These are phyloP conservation scores for Neurospora discreta DNA, from an alignment of 495 filamentous ascomycete species.

Conservation along the genomic window DNA sequence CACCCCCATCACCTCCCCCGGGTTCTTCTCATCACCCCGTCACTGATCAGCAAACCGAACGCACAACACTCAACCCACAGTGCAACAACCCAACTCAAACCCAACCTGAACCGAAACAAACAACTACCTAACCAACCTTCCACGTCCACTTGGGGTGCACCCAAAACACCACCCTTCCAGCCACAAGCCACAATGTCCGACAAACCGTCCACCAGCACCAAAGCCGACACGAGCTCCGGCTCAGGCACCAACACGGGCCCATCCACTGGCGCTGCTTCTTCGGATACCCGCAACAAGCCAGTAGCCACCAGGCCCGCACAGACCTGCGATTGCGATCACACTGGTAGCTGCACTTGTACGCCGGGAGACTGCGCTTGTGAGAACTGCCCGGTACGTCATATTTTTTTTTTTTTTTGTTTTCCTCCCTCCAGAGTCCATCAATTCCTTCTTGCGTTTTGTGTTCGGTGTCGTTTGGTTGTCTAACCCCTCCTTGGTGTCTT, in stretches of 20 bases:
- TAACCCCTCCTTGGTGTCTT: neutral
- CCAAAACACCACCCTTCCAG: neutral
- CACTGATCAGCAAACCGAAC: neutral
- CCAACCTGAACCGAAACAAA: neutral
- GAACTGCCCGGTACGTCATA: slow-evolving; percentile 8
- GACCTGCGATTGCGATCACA: slow-evolving; percentile 5
- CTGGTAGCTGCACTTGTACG: slow-evolving; percentile 13
- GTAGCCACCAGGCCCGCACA: neutral
- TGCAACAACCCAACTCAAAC: neutral
- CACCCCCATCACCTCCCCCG: neutral
- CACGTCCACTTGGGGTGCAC: neutral
- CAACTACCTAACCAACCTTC: neutral
- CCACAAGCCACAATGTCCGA: neutral
- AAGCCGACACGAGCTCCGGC: neutral
- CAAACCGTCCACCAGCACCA: neutral
- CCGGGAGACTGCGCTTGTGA: slow-evolving; percentile 14
- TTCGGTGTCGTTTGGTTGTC: neutral
- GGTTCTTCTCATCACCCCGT: neutral
- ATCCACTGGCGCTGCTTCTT: neutral
- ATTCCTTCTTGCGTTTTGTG: too few species aligned
- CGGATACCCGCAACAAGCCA: too few species aligned
- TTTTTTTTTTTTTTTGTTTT: too few species aligned
- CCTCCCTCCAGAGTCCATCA: too few species aligned
- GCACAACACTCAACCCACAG: neutral
- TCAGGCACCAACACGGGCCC: neutral